phyloP scores from a whole-genome alignment of 2,329 filamentous ascomycete genomes.

The Monilinia fructigena region DNA sequence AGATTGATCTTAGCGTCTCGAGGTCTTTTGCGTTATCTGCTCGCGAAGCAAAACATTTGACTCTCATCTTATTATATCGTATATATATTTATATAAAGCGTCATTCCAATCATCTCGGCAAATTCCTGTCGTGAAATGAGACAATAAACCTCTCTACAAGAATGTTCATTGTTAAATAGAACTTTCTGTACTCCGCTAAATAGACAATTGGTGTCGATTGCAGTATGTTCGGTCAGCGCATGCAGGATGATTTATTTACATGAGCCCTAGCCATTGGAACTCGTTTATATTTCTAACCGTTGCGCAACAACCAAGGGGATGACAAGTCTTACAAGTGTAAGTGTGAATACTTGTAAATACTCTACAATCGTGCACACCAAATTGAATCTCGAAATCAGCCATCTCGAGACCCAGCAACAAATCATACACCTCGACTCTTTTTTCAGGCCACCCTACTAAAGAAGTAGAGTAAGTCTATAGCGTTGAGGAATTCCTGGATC shows the following conservation, averaged over 20 bases:
- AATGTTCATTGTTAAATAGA: not conserved
- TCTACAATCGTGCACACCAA: too few species aligned
- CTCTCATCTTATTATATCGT: too few species aligned
- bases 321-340: not conserved
- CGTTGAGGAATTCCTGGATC: too few species aligned
- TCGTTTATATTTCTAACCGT: conserved; percentile 4
- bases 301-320: not conserved
- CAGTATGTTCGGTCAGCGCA: not conserved
- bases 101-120: not conserved
- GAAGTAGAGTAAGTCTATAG: too few species aligned
- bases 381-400: too few species aligned
- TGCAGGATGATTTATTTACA: not conserved
- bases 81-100: not conserved
- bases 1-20: not conserved
- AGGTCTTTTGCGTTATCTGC: not conserved
- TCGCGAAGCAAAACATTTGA: not conserved
- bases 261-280: not conserved
- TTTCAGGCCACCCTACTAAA: too few species aligned
- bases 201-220: not conserved
- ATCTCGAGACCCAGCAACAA: too few species aligned
- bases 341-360: too few species aligned
- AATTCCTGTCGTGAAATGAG: not conserved
- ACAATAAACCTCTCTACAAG: not conserved
- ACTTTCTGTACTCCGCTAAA: not conserved
- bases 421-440: too few species aligned